Evolutionary conservation across 1,139 yeast species (phyloP), one percentile per base, ranked within the genome.

Genomic region (Entelexis sorbosivorans): DNA sequence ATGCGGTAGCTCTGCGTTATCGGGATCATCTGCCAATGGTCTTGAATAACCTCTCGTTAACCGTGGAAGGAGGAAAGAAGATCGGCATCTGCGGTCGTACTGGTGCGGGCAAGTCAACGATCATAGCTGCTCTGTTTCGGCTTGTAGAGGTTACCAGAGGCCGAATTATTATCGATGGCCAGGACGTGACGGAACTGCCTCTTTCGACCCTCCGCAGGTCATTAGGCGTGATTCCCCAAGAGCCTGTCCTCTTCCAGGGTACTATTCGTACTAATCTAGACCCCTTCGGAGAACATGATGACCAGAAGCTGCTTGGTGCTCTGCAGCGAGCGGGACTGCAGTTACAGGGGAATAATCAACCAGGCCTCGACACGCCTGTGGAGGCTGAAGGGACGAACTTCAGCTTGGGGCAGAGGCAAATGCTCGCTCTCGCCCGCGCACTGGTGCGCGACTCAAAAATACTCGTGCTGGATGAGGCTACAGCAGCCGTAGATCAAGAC

Each of bases 381-480:
- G 84, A 79, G 52, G 87, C 80, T 56, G 89, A 82, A 34, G 94
- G 94, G 36, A 58, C 74, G 13, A 84, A 84, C 62, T 81, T 80
- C 62, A 81, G 89, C 3, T 70, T 82, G 34, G 94, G 94, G 46
- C 89, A 84, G 64, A 74, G 85, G 51, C 93, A 84, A 64, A 67
- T 84, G 58, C 67, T 84, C 31, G 82, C 91, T 2, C 73, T 84
- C 58, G 85, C 91, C 0, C 74, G 93, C 59, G 89, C 93, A 0
- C 69, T 84, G 57, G 85, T 82, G 16, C 75, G 85, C 56, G 73
- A 76, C 47, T 71, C 85, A 5, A 77, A 75, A 62, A 78, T 84
- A 51, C 68, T 84, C 58, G 78, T 83, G 54, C 66, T 84, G 55
- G 94, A 84, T 64, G 94, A 84, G 64, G 93, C 93, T n/a, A 84